Conservation (phyloP, 2,329 filamentous ascomycete genomes). For the Ophiostoma ips region DNA sequence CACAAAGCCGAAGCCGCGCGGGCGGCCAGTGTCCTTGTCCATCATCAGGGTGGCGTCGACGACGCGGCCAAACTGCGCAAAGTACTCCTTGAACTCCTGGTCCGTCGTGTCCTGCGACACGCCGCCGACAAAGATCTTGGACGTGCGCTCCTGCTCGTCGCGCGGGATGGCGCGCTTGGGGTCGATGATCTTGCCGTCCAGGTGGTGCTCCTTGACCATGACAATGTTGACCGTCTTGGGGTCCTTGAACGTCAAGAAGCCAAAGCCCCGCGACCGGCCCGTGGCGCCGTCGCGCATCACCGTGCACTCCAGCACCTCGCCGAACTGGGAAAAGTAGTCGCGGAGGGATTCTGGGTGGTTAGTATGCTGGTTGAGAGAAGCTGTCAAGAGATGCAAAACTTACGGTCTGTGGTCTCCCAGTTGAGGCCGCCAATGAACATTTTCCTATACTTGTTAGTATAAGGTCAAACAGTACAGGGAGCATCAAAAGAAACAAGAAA, state of each 20-base stretch:
- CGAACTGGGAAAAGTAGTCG: constrained; percentile 95
- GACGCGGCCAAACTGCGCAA: constrained; percentile 89
- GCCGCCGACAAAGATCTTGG: constrained; percentile 96
- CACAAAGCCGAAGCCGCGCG: constrained; percentile 92
- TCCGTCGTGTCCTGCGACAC: constrained; percentile 96
- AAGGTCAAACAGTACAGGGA: background rate
- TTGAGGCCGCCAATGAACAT: constrained; percentile 99
- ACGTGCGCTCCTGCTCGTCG: constrained; percentile 95
- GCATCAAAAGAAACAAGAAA: background rate
- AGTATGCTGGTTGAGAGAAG: background rate
- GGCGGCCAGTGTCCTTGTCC: constrained; percentile 97
- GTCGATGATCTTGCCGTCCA: constrained; percentile 98
- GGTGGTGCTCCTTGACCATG: constrained; percentile 98
- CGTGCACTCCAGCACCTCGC: constrained; percentile 92
- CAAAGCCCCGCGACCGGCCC: constrained; percentile 87
- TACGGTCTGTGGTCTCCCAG: constrained; percentile 72
- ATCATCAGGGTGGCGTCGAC: constrained; percentile 99
- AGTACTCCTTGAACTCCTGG: constrained; percentile 91
- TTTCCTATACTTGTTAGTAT: constrained; percentile 47
- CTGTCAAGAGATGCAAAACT: background rate
- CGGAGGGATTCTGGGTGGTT: constrained; percentile 68
- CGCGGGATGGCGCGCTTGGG: constrained; percentile 94
- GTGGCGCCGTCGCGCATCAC: constrained; percentile 98
- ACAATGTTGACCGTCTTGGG: constrained; percentile 97
- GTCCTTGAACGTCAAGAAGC: constrained; percentile 95